Evolutionary conservation across 2,329 filamentous ascomycete species (phyloP).

Genomic region (Thielaviopsis ethacetica): DNA sequence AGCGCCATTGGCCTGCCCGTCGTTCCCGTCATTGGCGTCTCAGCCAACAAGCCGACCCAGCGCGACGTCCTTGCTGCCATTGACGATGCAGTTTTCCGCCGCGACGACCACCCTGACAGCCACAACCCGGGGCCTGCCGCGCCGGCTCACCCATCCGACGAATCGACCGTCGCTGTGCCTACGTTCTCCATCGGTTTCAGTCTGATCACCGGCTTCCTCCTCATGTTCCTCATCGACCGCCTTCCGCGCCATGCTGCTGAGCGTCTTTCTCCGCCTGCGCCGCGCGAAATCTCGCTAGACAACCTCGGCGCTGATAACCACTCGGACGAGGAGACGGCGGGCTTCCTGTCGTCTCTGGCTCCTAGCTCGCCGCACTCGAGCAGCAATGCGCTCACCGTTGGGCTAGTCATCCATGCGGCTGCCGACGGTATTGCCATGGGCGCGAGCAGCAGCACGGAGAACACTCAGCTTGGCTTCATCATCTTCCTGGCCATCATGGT

Average conservation of each 20-base stretch:
- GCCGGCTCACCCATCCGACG: conserved; percentile 17
- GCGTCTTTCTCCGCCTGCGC: conserved; percentile 44
- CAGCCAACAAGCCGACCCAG: neutral
- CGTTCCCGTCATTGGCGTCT: neutral
- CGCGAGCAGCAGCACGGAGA: conserved; percentile 61
- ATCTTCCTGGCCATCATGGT: conserved; percentile 96
- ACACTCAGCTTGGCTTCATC: conserved; percentile 67
- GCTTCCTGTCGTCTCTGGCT: conserved; percentile 41
- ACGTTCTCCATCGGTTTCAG: conserved; percentile 72
- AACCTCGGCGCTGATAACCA: conserved; percentile 41
- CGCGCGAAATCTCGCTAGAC: conserved; percentile 76
- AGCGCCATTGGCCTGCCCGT: neutral
- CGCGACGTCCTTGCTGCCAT: conserved; percentile 12
- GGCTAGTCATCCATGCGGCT: conserved; percentile 87
- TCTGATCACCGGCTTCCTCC: conserved; percentile 71
- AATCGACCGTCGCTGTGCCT: conserved; percentile 31
- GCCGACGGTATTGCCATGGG: conserved; percentile 94
- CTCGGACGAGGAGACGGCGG: conserved; percentile 39
- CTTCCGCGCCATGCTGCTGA: conserved; percentile 58
- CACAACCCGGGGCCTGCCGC: neutral
- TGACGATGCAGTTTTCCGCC: conserved; percentile 11
- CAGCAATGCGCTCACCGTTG: conserved; percentile 70
- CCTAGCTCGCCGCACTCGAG: conserved; percentile 42
- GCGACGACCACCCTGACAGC: conserved; percentile 5
- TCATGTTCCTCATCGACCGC: conserved; percentile 94